These are phyloP conservation scores for Calocybe gangraenosa DNA, from an alignment of 768 basidiomycete species.

Conservation along the genomic window DNA sequence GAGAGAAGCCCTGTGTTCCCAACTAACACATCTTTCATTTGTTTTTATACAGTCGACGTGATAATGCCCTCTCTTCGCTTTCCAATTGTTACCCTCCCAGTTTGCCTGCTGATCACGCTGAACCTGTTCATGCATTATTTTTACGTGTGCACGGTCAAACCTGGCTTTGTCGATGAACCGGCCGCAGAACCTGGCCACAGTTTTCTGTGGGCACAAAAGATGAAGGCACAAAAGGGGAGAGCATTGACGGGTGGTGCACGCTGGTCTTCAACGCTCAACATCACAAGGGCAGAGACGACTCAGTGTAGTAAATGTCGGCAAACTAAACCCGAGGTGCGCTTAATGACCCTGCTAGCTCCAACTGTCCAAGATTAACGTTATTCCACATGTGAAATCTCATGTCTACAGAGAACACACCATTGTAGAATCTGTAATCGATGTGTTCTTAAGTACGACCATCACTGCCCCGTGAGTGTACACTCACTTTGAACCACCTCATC, in stretches of 20 bases:
- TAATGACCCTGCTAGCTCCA: too few species aligned
- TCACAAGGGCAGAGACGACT: slow-evolving; percentile 53
- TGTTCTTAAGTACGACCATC: slow-evolving; percentile 87
- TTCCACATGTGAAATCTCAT: too few species aligned
- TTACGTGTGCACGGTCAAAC: slow-evolving; percentile 71
- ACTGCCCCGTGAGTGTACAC: slow-evolving; percentile 73
- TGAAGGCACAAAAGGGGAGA: slow-evolving; percentile 20
- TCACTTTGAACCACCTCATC: background rate
- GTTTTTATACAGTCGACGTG: slow-evolving; percentile 61
- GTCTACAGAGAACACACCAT: slow-evolving; percentile 84
- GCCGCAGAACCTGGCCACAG: slow-evolving; percentile 34
- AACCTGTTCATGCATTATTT: slow-evolving; percentile 86
- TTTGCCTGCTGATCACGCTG: slow-evolving; percentile 69
- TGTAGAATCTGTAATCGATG: slow-evolving; percentile 90
- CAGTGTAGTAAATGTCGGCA: slow-evolving; percentile 68
- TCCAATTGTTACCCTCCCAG: slow-evolving; percentile 57
- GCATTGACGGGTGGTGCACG: slow-evolving; percentile 38
- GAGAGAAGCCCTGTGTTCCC: too few species aligned
- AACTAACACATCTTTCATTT: background rate
- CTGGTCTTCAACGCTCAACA: slow-evolving; percentile 45
- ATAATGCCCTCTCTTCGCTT: slow-evolving; percentile 62
- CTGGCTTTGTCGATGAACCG: slow-evolving; percentile 75
- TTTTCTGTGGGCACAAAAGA: slow-evolving; percentile 56
- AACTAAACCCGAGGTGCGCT: slow-evolving; percentile 73
- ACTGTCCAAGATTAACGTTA: too few species aligned